phyloP scores from a whole-genome alignment of 805 yeast species.

The Monosporozyma yasuniensis region DNA sequence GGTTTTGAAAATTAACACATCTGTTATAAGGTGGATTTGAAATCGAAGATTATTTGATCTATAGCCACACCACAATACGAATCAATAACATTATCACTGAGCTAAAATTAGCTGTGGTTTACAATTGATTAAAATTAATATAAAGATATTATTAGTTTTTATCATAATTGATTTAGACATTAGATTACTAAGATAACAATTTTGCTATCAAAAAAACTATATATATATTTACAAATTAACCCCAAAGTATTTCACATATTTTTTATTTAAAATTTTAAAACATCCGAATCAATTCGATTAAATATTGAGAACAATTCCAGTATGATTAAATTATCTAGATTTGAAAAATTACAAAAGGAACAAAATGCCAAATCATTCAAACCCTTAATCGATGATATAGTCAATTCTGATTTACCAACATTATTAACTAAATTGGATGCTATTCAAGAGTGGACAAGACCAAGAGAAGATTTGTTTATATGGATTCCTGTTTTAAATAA shows the following conservation, averaged over 20 bases:
- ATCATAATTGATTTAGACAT: not conserved
- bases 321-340: slow-evolving; percentile 25
- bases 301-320: not conserved
- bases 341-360: slow-evolving; percentile 27
- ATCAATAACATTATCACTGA: not conserved
- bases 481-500: slow-evolving; percentile 74
- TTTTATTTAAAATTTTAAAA: not conserved
- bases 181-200: not conserved
- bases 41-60: not conserved
- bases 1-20: not conserved
- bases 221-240: not conserved
- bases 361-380: slow-evolving; percentile 39
- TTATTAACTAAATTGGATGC: slow-evolving; percentile 34
- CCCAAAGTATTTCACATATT: not conserved
- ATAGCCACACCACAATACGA: not conserved
- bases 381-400: slow-evolving; percentile 33
- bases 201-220: too few species aligned
- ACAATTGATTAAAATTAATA: not conserved
- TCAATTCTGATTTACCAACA: slow-evolving; percentile 31
- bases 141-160: not conserved
- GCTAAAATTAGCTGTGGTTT: not conserved
- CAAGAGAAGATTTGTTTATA: slow-evolving; percentile 59
- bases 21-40: not conserved
- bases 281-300: not conserved
- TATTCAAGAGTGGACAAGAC: slow-evolving; percentile 47